These are phyloP conservation scores for Emergomyces africanus DNA, from an alignment of 2,329 filamentous ascomycete species.

Conservation along the genomic window DNA sequence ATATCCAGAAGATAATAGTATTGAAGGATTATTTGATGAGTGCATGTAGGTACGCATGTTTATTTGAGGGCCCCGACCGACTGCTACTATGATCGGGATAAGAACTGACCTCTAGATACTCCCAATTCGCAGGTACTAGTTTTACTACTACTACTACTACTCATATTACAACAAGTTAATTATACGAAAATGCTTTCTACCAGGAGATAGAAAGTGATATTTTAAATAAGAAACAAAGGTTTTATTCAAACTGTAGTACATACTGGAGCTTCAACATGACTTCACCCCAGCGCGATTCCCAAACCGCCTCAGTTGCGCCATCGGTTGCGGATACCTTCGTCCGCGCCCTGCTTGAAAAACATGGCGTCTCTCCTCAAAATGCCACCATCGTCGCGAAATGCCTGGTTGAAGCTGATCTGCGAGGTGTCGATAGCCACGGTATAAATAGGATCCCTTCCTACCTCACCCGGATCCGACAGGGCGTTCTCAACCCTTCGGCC, in stretches of 20 bases:
- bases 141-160: too few species aligned
- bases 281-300: not conserved
- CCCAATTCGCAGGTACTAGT: too few species aligned
- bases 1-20: not conserved
- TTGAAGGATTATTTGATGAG: not conserved
- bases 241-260: not conserved
- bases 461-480: slow-evolving; percentile 57
- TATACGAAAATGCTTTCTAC: not conserved
- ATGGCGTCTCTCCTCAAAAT: slow-evolving; percentile 47
- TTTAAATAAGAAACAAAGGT: not conserved
- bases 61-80: not conserved
- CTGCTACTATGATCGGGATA: too few species aligned
- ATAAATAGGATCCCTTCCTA: slow-evolving; percentile 69
- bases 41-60: not conserved
- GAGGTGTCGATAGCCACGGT: slow-evolving; percentile 68
- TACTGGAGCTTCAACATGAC: not conserved
- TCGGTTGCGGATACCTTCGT: slow-evolving; percentile 33
- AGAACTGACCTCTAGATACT: not conserved
- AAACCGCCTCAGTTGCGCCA: slow-evolving; percentile 11
- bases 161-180: not conserved
- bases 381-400: slow-evolving; percentile 53
- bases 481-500: slow-evolving; percentile 51
- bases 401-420: slow-evolving; percentile 61
- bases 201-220: not conserved
- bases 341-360: slow-evolving; percentile 43